Evolutionary conservation across 2,329 filamentous ascomycete genomes (phyloP), one percentile per base, ranked within the genome.

Genomic region (Cyphellophora europaea): DNA sequence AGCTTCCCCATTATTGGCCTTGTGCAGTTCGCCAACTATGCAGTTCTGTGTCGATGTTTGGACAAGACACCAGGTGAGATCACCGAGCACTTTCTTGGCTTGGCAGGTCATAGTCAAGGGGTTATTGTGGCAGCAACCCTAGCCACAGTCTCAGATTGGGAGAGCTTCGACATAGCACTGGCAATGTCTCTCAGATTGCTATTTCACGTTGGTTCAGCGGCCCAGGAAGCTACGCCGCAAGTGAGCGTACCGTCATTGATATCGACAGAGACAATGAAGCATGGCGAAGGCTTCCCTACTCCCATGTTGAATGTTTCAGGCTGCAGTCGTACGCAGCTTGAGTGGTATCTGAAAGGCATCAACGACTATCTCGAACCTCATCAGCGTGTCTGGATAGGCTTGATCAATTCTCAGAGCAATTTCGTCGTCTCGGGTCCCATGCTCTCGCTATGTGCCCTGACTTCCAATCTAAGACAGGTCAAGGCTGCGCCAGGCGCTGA

Each of bases 1-100:
- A 62, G 59, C 44, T 55, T 61, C 28, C 59, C 60, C 2, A 31
- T 62, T 5, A 60, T 61, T 13, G 59, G 57, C 0, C 42, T 60
- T 10, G 32, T 58, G 6, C 51, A 55, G 30, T 49, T 62, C 14
- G 43, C 53, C 13, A 47, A 52, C 37, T 56, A 55, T 29, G 37
- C 42, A 10, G 46, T 55, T 14, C 51, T 46, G 6, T 57, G 55
- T 40, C 52, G 48, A 10, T 36, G 51, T 10, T 39, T 51, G 6
- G 45, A 49, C 2, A 48, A 49, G 5, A 41, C 44, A 14, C 58
- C 58, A 1, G 56, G 55, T 3, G 50, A 54, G 5, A 36, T 60
- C 32, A 42, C 48, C 8, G 35, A 42, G 16, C 35, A 31, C 17
- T 47, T 49, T 29, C 42, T 28, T 33, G 54, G 48, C 4, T 38